A percentile compares a stretch with the other conserved stretches of the same genome.
These are phyloP conservation scores for Cyberlindnera saturnus DNA, from an alignment of 805 yeast genomes.

Conservation along the genomic window DNA sequence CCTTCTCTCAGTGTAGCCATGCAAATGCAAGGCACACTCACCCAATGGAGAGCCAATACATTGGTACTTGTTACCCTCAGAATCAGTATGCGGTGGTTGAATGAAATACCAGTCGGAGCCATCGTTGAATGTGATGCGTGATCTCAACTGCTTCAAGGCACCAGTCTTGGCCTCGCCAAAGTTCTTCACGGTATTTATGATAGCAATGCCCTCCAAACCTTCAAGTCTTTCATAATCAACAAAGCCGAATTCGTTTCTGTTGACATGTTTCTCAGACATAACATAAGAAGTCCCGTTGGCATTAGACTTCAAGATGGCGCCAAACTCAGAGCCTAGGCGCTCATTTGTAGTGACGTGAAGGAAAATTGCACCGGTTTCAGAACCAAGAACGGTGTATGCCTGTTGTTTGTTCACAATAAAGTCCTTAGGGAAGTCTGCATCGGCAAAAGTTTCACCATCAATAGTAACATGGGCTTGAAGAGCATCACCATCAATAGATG, in stretches of 20 bases:
- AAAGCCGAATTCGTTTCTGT: slow-evolving; percentile 65
- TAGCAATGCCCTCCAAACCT: slow-evolving; percentile 77
- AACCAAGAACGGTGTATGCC: slow-evolving; percentile 77
- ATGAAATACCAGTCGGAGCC: slow-evolving; percentile 82
- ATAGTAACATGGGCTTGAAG: slow-evolving; percentile 68
- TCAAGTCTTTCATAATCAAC: slow-evolving; percentile 86
- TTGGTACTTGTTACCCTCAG: slow-evolving; percentile 47
- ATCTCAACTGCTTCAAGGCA: slow-evolving; percentile 50
- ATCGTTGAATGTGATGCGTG: slow-evolving; percentile 81
- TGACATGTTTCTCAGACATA: slow-evolving; percentile 62
- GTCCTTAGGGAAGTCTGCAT: slow-evolving; percentile 69
- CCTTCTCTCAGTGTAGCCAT: slow-evolving; percentile 82
- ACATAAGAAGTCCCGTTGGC: slow-evolving; percentile 88
- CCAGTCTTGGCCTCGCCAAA: slow-evolving; percentile 37
- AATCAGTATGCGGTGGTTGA: slow-evolving; percentile 61
- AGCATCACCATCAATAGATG: slow-evolving; percentile 44
- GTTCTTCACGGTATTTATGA: slow-evolving; percentile 66
- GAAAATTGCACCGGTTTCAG: slow-evolving; percentile 67
- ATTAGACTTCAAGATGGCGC: slow-evolving; percentile 80
- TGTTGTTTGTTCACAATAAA: slow-evolving; percentile 55
- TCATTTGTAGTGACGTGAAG: slow-evolving; percentile 72
- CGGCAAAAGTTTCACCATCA: slow-evolving; percentile 76
- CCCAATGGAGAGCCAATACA: slow-evolving; percentile 48
- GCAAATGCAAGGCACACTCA: slow-evolving; percentile 76
- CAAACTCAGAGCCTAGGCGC: slow-evolving; percentile 51